These are phyloP conservation scores for Hansenula sp. DNA, from an alignment of 1,139 yeast species.

Conservation along the genomic window DNA sequence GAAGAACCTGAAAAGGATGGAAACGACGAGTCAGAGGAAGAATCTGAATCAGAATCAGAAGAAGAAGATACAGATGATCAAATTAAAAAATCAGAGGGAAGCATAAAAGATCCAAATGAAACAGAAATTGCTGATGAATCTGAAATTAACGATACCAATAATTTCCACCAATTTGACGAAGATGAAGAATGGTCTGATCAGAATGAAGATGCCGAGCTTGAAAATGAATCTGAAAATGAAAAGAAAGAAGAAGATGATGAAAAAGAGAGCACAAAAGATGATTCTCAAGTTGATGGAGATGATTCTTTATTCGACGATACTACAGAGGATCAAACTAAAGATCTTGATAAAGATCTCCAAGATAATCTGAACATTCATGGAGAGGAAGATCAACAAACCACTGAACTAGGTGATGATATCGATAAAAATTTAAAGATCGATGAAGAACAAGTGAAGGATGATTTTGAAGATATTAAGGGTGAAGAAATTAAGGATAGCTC, in stretches of 20 bases:
- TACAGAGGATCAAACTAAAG: slow-evolving; percentile 2
- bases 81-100: neutral
- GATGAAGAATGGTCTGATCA: slow-evolving; percentile 1
- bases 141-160: neutral
- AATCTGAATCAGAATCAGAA: neutral
- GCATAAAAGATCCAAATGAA: neutral
- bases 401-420: slow-evolving; percentile 5
- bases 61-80: neutral
- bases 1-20: too few species aligned
- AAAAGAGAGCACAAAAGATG: neutral
- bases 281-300: too few species aligned
- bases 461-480: slow-evolving; percentile 2
- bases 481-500: slow-evolving; percentile 1
- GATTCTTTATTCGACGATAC: neutral
- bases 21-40: neutral
- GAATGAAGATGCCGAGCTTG: neutral
- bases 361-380: slow-evolving; percentile 5
- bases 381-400: slow-evolving; percentile 4
- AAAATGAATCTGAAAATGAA: neutral
- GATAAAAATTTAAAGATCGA: slow-evolving; percentile 4
- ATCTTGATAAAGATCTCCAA: slow-evolving; percentile 8
- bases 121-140: neutral
- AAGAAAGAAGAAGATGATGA: neutral
- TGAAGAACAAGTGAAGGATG: slow-evolving; percentile 4
- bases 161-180: neutral